Conservation (phyloP, 2,329 filamentous ascomycete genomes). For the Aspergillus fijiensis region DNA sequence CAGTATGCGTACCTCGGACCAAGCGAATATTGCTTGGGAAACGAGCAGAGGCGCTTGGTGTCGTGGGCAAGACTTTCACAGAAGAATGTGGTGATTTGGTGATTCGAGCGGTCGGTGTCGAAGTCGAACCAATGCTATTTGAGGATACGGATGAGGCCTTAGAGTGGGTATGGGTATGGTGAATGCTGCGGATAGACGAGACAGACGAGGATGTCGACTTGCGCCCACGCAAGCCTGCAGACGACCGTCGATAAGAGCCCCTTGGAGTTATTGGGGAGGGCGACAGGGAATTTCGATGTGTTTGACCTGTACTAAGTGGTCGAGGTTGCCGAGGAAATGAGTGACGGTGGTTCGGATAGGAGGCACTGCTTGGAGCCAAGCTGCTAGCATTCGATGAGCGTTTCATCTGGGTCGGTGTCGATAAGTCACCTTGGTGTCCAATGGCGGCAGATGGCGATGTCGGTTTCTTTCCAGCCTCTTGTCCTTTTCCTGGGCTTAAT, state of each 20-base stretch:
- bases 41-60: constrained; percentile 66
- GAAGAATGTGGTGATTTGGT: constrained; percentile 81
- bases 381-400: constrained; percentile 44
- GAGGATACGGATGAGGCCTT: constrained; percentile 94
- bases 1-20: constrained; percentile 56
- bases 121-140: constrained; percentile 67
- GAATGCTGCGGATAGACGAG: constrained; percentile 87
- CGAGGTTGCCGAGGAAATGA: constrained; percentile 41
- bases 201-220: constrained; percentile 97
- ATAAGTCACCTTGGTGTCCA: constrained; percentile 26
- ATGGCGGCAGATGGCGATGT: constrained; percentile 24
- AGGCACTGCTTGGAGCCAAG: constrained; percentile 43
- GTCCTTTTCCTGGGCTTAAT: constrained; percentile 40
- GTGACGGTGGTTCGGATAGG: constrained; percentile 43
- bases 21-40: constrained; percentile 87
- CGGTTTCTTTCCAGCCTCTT: constrained; percentile 34
- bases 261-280: constrained; percentile 86
- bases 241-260: constrained; percentile 79
- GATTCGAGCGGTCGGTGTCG: constrained; percentile 64
- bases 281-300: constrained; percentile 71
- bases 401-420: constrained; percentile 41
- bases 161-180: constrained; percentile 84
- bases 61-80: constrained; percentile 91
- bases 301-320: constrained; percentile 35
- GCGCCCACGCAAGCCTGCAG: constrained; percentile 77